Conservation (phyloP, 306 rosid species). For the Pyrus betulifolia region DNA sequence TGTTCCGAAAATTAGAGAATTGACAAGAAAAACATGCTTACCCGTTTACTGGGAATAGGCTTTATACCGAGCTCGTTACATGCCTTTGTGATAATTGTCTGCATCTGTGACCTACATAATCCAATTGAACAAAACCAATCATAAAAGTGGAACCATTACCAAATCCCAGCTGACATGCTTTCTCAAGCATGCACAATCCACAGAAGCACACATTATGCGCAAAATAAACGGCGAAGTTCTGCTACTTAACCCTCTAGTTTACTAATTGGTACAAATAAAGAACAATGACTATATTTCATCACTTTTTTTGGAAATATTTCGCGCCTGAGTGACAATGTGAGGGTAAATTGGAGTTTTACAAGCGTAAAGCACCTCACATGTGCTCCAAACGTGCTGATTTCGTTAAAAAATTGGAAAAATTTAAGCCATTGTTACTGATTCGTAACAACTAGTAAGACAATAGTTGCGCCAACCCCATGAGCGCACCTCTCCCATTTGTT, state of each 20-base stretch:
- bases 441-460: background rate
- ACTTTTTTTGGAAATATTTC: no score
- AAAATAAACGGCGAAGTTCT: background rate
- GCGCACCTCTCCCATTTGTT: background rate
- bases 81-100: slow-evolving; percentile 87
- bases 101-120: slow-evolving; percentile 87
- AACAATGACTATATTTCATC: background rate
- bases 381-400: background rate
- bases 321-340: background rate
- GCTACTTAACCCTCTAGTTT: background rate
- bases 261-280: background rate
- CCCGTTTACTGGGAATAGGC: slow-evolving; percentile 90
- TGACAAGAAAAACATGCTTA: slow-evolving; percentile 23
- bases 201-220: background rate
- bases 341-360: background rate
- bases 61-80: slow-evolving; percentile 79
- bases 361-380: background rate
- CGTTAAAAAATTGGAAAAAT: background rate
- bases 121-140: slow-evolving; percentile 1
- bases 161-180: background rate
- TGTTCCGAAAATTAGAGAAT: background rate
- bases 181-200: background rate
- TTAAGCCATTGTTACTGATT: no score
- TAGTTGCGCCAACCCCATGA: no score
- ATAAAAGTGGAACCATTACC: background rate